Percentiles rank a stretch among this genome's conserved stretches.
Evolutionary conservation across 371 early-diverging fungal species (phyloP).

Genomic region (Mortierella polycephala): DNA sequence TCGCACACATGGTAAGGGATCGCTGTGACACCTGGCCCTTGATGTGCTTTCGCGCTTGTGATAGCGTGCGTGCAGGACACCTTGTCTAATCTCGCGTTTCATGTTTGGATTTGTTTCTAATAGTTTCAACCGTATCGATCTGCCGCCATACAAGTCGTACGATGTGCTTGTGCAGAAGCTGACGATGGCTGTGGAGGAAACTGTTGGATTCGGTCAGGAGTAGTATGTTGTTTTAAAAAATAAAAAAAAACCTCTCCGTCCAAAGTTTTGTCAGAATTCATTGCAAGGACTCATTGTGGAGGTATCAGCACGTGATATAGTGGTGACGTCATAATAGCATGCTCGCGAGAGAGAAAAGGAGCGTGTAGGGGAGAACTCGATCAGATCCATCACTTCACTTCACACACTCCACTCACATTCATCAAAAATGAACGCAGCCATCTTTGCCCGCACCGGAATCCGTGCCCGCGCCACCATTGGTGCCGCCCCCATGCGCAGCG

Average conservation of each 20-base stretch:
- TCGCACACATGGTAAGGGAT: constrained; percentile 87
- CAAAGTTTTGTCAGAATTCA: neutral
- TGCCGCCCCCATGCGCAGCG: constrained; percentile 44
- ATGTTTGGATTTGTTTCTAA: constrained; percentile 5
- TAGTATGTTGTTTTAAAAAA: constrained; percentile 33
- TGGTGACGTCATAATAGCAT: neutral
- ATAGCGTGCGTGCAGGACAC: neutral
- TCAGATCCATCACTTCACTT: neutral
- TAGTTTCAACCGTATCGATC: constrained; percentile 94
- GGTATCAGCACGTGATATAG: too few species aligned
- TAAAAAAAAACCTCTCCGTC: too few species aligned
- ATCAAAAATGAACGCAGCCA: constrained; percentile 14
- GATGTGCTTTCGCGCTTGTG: neutral
- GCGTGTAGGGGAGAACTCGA: neutral
- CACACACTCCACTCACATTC: neutral
- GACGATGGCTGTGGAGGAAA: constrained; percentile 93
- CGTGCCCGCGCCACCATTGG: constrained; percentile 38
- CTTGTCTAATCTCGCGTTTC: neutral
- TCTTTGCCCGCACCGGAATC: constrained; percentile 49
- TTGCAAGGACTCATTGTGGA: too few species aligned
- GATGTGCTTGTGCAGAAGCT: constrained; percentile 80
- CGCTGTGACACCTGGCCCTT: neutral
- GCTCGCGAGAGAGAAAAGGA: too few species aligned
- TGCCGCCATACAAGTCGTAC: constrained; percentile 86
- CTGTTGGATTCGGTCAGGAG: constrained; percentile 87